Evolutionary conservation across 805 yeast genomes (phyloP).

Genomic region (Priceomyces castillae): DNA sequence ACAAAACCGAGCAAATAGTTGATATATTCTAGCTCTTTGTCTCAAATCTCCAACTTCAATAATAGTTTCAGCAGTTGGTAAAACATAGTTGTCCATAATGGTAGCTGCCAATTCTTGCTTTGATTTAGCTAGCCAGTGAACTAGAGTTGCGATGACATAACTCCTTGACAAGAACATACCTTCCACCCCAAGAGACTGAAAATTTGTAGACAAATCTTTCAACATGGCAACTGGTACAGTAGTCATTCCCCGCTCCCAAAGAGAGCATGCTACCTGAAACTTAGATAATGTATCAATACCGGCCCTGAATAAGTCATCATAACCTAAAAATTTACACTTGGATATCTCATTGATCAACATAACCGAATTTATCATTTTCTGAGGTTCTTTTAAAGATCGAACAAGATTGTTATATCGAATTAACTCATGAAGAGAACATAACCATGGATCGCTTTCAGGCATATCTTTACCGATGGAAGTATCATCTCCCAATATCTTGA

Average conservation of each 20-base stretch:
- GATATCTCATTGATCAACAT: constrained; percentile 42
- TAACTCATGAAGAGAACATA: constrained; percentile 36
- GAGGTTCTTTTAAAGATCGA: constrained; percentile 35
- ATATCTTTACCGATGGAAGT: background rate
- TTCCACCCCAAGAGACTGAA: constrained; percentile 14
- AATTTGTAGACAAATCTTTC: constrained; percentile 19
- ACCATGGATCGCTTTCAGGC: constrained; percentile 12
- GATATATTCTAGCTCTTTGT: constrained; percentile 47
- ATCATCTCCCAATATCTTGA: constrained; percentile 26
- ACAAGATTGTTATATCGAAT: constrained; percentile 42
- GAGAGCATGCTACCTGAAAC: constrained; percentile 54
- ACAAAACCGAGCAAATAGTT: constrained; percentile 70
- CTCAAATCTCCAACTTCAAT: constrained; percentile 11
- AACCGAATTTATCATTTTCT: constrained; percentile 51
- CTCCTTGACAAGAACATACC: constrained; percentile 17
- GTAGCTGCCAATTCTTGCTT: constrained; percentile 61
- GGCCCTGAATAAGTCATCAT: constrained; percentile 10
- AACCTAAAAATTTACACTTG: constrained; percentile 13
- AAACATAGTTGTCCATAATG: constrained; percentile 57
- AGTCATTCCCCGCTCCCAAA: constrained; percentile 64
- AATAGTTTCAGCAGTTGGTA: constrained; percentile 34
- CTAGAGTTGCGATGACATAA: constrained; percentile 44
- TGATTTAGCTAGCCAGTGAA: constrained; percentile 71
- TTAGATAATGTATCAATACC: constrained; percentile 24
- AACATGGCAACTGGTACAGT: constrained; percentile 57